These are phyloP conservation scores for Alisma plantagoaquatica DNA, from an alignment of 106 monocot genomes.

Conservation along the genomic window DNA sequence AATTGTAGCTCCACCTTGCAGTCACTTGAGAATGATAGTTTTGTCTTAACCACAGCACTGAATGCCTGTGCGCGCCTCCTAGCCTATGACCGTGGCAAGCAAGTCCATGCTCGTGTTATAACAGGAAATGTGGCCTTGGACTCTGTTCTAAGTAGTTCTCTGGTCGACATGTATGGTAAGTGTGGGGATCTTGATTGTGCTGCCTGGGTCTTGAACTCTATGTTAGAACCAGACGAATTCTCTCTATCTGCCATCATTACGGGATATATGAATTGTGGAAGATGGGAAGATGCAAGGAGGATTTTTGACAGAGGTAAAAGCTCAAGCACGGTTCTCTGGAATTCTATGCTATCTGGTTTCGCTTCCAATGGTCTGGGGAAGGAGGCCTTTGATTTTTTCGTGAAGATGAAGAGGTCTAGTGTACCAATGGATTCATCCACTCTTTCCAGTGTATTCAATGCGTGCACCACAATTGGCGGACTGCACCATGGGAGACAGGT, in stretches of 20 bases:
- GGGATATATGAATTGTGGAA: constrained; percentile 30
- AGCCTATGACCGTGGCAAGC: constrained; percentile 28
- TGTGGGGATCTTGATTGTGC: constrained; percentile 52
- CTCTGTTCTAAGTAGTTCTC: constrained; percentile 37
- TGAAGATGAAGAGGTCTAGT: too few species aligned
- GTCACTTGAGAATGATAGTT: constrained; percentile 28
- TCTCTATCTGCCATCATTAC: constrained; percentile 49
- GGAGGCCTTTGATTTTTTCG: too few species aligned
- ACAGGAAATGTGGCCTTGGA: constrained; percentile 28
- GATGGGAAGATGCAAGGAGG: constrained; percentile 32
- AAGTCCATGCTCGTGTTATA: constrained; percentile 40
- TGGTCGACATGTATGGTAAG: constrained; percentile 77
- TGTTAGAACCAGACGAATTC: constrained; percentile 43
- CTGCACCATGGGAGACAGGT: too few species aligned
- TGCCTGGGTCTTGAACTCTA: constrained; percentile 8
- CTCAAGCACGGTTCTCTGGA: too few species aligned
- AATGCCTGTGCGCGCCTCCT: constrained; percentile 38
- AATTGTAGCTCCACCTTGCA: too few species aligned
- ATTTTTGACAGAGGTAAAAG: constrained; percentile 30
- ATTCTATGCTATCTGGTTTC: too few species aligned
- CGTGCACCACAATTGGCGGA: too few species aligned
- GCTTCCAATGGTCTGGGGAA: too few species aligned
- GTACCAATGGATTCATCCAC: too few species aligned
- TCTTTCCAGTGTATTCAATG: too few species aligned
- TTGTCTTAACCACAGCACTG: constrained; percentile 49